Base-by-base conservation (phyloP, 2,329 filamentous ascomycete genomes). In the Hypoxylon sp. region DNA sequence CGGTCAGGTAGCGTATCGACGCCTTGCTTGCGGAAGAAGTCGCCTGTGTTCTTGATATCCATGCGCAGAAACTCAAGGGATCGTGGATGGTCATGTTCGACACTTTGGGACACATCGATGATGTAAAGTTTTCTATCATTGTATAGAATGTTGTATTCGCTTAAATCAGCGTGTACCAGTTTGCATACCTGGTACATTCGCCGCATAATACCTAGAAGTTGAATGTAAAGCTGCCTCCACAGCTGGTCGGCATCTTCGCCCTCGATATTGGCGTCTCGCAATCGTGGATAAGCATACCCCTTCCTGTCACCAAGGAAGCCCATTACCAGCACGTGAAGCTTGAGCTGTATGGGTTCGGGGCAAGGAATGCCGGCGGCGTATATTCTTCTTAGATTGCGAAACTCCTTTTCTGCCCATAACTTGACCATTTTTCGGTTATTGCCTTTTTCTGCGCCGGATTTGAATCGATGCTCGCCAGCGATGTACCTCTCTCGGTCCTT, bases 361-460 rank as follows among this genome's bases (percentile, higher is more conserved):
- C 92, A 97, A 5, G 94, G 92, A 60, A 99, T 97, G 6, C 92
- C 93, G 6, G 94, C 92, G 5, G 89, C 84, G 80, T 97, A 85
- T 69, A 99, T 91, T 62, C 96, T 88, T 73, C 94, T 91, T 76
- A 99, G 81, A 81, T 99, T 99, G 46, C 96, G 89, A 84, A 97
- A 97, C 82, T 99, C 96, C 82, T 99, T 99, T 82, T 99, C 95
- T 0, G 97, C 97, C 96, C 96, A 99, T 24, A 98, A 86, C 81
- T 97, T 97, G 73, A 99, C 95, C 95, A 98, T 98, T 73, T 95
- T 94, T 53, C 94, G 89, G 83, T 94, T 97, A 82, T 94, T 97
- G 73, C 92, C 92, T 84, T 98, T 98, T 82, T 95, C 96, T 78
- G 95, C 96, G 54, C 95, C 95, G 69, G 90, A 87, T 74, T 93